These are phyloP conservation scores for Debaryomyces castellii DNA, from an alignment of 805 yeast species.

Conservation along the genomic window DNA sequence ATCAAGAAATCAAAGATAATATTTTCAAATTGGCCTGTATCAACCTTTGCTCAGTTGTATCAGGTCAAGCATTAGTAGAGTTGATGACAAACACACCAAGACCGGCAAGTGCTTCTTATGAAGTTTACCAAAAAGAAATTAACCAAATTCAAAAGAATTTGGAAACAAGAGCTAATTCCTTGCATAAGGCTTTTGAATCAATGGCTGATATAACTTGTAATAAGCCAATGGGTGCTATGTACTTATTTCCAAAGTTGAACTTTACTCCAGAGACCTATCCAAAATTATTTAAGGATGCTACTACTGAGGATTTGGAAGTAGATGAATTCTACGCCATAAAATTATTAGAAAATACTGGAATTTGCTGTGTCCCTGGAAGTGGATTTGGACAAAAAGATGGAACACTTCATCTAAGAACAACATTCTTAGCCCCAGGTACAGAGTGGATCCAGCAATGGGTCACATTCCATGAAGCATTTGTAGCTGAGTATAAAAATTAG, in stretches of 20 bases:
- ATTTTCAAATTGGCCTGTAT: conserved; percentile 86
- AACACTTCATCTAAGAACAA: conserved; percentile 91
- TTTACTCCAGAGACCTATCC: conserved; percentile 49
- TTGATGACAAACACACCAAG: conserved; percentile 91
- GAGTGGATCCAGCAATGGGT: conserved; percentile 85
- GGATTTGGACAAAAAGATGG: conserved; percentile 94
- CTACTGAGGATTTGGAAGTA: conserved; percentile 53
- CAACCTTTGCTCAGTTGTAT: conserved; percentile 88
- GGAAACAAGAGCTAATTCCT: conserved; percentile 56
- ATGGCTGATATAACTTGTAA: conserved; percentile 87
- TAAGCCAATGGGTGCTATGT: conserved; percentile 97
- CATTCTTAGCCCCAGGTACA: conserved; percentile 92
- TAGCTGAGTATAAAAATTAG: conserved; percentile 46
- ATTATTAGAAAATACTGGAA: conserved; percentile 83
- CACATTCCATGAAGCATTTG: conserved; percentile 73
- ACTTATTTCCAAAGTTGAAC: conserved; percentile 79
- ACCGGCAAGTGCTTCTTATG: conserved; percentile 73
- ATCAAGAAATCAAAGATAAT: conserved; percentile 63
- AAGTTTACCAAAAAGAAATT: conserved; percentile 63
- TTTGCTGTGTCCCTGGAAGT: conserved; percentile 95
- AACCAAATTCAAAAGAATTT: conserved; percentile 60
- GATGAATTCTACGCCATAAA: conserved; percentile 90
- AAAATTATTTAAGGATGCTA: conserved; percentile 63
- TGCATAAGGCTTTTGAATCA: conserved; percentile 67
- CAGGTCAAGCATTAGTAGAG: conserved; percentile 92